phyloP scores from a whole-genome alignment of 2,329 filamentous ascomycete genomes.

The Periconia digitata region DNA sequence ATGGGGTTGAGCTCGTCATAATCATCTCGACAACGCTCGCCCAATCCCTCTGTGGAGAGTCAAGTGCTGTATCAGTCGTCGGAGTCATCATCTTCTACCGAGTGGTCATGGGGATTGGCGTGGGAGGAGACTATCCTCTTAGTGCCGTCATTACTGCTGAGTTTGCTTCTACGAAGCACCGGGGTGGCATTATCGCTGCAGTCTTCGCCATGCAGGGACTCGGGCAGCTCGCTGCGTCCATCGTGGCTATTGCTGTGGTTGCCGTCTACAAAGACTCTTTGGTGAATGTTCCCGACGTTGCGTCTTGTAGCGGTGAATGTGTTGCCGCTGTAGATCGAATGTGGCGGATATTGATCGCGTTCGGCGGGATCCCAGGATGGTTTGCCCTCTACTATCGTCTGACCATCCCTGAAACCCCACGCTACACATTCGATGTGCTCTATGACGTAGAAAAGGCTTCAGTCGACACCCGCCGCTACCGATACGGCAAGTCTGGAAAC shows the following conservation, averaged over 20 bases:
- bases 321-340: conserved; percentile 78
- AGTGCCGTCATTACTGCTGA: conserved; percentile 84
- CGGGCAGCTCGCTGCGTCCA: conserved; percentile 74
- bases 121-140: conserved; percentile 59
- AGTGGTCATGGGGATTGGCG: conserved; percentile 44
- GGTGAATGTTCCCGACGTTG: conserved; percentile 52
- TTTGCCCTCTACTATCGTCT: conserved; percentile 84
- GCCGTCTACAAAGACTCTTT: conserved; percentile 70
- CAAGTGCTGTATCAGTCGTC: conserved; percentile 37
- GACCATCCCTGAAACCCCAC: conserved; percentile 84
- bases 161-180: conserved; percentile 83
- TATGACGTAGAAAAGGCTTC: conserved; percentile 66
- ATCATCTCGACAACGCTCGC: conserved; percentile 45
- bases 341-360: conserved; percentile 80
- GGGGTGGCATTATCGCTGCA: conserved; percentile 83
- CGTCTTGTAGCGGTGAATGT: conserved; percentile 64
- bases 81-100: conserved; percentile 46
- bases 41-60: conserved; percentile 40
- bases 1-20: conserved; percentile 57
- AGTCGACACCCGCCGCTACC: conserved; percentile 73
- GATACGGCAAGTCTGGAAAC: conserved; percentile 61
- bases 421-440: conserved; percentile 82
- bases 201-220: conserved; percentile 89
- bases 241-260: conserved; percentile 74
- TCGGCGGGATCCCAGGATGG: conserved; percentile 77